These are phyloP conservation scores for Funneliformis geosporum DNA, from an alignment of 192 early-diverging fungal genomes.

Conservation along the genomic window DNA sequence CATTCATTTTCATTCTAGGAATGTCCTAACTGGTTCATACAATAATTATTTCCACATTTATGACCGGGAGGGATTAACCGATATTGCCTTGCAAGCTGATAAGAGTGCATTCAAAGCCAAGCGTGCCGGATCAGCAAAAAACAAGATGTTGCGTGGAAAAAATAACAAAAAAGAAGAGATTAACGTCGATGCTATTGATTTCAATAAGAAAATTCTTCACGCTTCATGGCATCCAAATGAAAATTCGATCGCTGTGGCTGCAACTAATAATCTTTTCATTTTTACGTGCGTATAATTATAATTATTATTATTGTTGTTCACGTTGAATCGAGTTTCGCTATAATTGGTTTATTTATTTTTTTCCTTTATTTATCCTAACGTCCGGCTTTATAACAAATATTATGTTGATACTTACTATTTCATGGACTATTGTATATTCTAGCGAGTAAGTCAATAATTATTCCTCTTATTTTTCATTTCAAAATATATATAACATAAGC, in stretches of 20 bases:
- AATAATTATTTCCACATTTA: conserved; percentile 99
- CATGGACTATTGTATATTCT: neutral
- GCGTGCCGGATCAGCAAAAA: conserved; percentile 78
- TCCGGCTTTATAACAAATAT: neutral
- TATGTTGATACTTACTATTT: conserved; percentile 5
- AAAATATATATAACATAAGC: neutral
- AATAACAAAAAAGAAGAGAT: conserved; percentile 69
- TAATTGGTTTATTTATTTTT: neutral
- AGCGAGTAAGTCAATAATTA: conserved; percentile 27
- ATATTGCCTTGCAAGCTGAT: conserved; percentile 93
- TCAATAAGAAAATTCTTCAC: conserved; percentile 96
- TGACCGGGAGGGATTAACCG: conserved; percentile 74
- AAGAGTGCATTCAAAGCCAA: conserved; percentile 98
- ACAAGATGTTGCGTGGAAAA: conserved; percentile 59
- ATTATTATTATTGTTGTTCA: neutral
- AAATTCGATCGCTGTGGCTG: conserved; percentile 96
- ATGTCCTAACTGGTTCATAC: conserved; percentile 95
- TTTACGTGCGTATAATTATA: conserved; percentile 69
- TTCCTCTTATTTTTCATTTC: neutral
- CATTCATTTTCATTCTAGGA: conserved; percentile 44
- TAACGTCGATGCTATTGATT: conserved; percentile 88
- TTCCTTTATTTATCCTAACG: neutral
- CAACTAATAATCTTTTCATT: conserved; percentile 98
- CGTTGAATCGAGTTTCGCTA: neutral
- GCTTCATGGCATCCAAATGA: conserved; percentile 99